Conservation (phyloP, 306 rosid genomes). For the Benincasa hispida region DNA sequence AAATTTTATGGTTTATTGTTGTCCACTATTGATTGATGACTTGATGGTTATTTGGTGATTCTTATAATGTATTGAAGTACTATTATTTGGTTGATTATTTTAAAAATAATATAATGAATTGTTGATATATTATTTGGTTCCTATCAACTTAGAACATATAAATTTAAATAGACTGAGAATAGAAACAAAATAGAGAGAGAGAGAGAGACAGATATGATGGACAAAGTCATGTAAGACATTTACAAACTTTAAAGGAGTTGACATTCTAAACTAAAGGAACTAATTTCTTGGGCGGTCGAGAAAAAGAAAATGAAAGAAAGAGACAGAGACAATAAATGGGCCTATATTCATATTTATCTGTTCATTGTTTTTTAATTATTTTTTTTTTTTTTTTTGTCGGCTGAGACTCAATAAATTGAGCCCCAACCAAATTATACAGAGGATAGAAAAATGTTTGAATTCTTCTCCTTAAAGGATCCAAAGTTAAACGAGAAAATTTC, state of each 20-base stretch:
- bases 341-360: background rate
- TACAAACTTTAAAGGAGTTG: slow-evolving; percentile 2
- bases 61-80: too few relatives aligned
- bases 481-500: background rate
- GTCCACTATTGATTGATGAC: too few relatives aligned
- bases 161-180: background rate
- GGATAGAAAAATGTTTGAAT: background rate
- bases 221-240: slow-evolving; percentile 1
- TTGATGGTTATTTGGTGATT: too few relatives aligned
- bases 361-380: too few relatives aligned
- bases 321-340: slow-evolving; percentile 5
- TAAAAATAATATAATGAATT: too few relatives aligned
- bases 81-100: too few relatives aligned
- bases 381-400: background rate
- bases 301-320: slow-evolving; percentile 27
- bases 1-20: too few relatives aligned
- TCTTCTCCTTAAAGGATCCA: background rate
- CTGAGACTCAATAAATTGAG: background rate
- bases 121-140: too few relatives aligned
- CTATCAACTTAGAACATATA: too few relatives aligned
- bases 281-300: slow-evolving; percentile 90
- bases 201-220: background rate
- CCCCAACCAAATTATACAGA: background rate
- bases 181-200: background rate
- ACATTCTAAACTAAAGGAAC: slow-evolving; percentile 3